Evolutionary conservation across 345 rosid genomes (phyloP), one percentile per base, ranked within the genome.

Genomic region (Turritis glabra): DNA sequence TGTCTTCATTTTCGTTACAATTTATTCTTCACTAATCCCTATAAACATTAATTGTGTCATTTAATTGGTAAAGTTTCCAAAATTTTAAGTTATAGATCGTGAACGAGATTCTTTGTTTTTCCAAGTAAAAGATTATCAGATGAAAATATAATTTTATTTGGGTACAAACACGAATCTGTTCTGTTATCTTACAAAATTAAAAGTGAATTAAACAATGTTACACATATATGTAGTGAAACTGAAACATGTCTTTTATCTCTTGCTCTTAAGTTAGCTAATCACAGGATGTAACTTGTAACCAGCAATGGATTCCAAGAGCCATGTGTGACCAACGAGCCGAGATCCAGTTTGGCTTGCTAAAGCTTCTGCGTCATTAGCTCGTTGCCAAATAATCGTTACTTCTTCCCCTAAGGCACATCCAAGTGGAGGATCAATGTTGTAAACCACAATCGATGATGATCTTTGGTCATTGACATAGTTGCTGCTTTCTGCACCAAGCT

Each of bases 301-400:
- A 54, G 98, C 93, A 44, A 93, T 84, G 2, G 97, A 93, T 64
- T 91, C 92, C 80, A 91, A 82, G 25, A 93, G 73, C 94, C 96
- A 93, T 0, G 94, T 85, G 54, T 88, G 93, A 52, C 89, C 88
- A 40, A 85, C 80, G 25, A 89, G 82, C 11, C 25, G 81, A 13
- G 80, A 75, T 13, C 90, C 90, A 38, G 70, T 68, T 77, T 82
- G 77, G 26, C 76, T 75, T 7, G 97, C 87, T 64, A 93, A 64
- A 35, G 83, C 86, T 63, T 85, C 79, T 26, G 97, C 97, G 52
- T 91, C 92, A 65, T 72, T 84, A 12, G 83, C 68, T 80, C 96
- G 85, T 21, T 80, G 70, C 98, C 98, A 93, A 11, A 89, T 78
- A 26, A 82, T 80, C 3, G 86, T 76, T 23, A 89, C 91, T 64